Base-by-base conservation (phyloP, 2,329 filamentous ascomycete species). In the Xylaria sp. region DNA sequence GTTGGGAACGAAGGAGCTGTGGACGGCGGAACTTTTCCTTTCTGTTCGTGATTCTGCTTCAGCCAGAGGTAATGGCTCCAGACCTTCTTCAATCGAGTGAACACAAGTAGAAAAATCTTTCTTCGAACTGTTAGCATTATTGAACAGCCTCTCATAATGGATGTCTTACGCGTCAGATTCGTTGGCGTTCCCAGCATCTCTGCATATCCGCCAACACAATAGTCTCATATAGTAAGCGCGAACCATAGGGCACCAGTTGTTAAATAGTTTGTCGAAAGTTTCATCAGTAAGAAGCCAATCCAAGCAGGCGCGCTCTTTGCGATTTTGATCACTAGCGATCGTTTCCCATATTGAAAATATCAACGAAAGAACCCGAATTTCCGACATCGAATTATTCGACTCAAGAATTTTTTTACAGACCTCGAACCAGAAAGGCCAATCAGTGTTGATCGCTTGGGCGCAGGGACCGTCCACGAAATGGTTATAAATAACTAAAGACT, bases 241-340 rank as follows among this genome's bases (percentile, higher is more conserved):
- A 25, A 97, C 93, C 94, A 97, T 97, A 0, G 94, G 93, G 76
- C 93, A 97, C 94, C 94, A 97, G 76, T 97, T 93, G 76, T 92
- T 95, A 81, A 97, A 98, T 69, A 93, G 90, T 69, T 88, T 89
- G 76, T 92, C 89, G 78, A 97, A 97, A 1, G 91, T 87, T 29
- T 90, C 85, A 63, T 92, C 90, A 6, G 90, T 87, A 13, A 98
- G 82, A 47, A 98, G 82, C 84, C 96, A 94, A 25, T 90, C 88
- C 32, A 92, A 75, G 77, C 93, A 97, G 21, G 97, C 78, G 16
- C 86, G 82, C 65, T 87, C 84, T 79, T 95, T 97, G 59, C 92
- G 87, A 60, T 84, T 82, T 1, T 90, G 86, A 63, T 93, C 87
- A 40, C 86, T 85, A 12, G 88, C 85, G 69, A 96, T 85, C 1